These are phyloP conservation scores for Pseudogymnoascus pannorum DNA, from an alignment of 2,329 filamentous ascomycete genomes.

Conservation along the genomic window DNA sequence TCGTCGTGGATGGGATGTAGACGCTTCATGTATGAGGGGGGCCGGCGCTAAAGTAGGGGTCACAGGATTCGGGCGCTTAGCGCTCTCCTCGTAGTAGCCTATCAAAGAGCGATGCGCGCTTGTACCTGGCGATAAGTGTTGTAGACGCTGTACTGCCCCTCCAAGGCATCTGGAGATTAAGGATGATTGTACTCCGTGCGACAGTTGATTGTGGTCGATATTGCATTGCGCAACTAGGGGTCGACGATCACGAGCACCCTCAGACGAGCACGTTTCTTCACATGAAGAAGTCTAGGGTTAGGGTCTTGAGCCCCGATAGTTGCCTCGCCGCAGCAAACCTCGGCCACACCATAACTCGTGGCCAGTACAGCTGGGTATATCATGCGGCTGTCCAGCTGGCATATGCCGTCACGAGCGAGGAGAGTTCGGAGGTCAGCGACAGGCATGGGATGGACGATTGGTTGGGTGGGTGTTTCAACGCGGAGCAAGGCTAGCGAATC, in stretches of 20 bases:
- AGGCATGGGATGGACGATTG: neutral
- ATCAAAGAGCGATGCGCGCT: neutral
- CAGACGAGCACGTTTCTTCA: neutral
- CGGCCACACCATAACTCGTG: conserved; percentile 1
- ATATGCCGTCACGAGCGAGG: neutral
- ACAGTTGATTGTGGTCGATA: neutral
- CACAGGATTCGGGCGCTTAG: conserved; percentile 1
- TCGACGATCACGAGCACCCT: neutral
- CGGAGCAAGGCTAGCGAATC: neutral
- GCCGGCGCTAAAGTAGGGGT: neutral
- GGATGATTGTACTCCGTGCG: neutral
- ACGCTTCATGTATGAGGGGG: neutral
- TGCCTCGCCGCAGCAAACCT: conserved; percentile 4
- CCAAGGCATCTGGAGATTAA: neutral
- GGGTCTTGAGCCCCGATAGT: neutral
- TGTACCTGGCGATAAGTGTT: neutral
- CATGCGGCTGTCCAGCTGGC: conserved; percentile 5
- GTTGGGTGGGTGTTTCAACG: neutral
- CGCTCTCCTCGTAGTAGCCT: neutral
- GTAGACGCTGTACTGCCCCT: neutral
- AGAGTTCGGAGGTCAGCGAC: neutral
- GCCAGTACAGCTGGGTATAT: conserved; percentile 2
- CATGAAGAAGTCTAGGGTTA: neutral
- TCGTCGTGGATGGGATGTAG: neutral
- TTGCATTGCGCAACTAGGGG: neutral